Conservation (phyloP, 371 early-diverging fungal genomes). For the Mortierella sp. region DNA sequence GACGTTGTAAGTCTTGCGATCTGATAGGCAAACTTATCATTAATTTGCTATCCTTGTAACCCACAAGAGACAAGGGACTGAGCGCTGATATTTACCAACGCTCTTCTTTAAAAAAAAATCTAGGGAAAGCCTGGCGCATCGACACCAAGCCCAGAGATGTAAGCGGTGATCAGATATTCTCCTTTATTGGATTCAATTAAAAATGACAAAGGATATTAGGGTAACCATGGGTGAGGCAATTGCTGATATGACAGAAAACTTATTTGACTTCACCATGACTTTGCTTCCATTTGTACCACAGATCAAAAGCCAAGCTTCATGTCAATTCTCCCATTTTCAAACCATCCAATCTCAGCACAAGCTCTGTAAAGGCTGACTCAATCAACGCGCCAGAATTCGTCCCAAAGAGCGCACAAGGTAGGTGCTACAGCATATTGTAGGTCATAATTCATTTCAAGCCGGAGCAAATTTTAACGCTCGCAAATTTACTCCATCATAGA, state of each 20-base stretch:
- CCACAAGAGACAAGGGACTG: no score
- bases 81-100: not conserved
- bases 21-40: not conserved
- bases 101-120: not conserved
- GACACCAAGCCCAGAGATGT: constrained; percentile 69
- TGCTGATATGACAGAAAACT: not conserved
- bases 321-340: constrained; percentile 74
- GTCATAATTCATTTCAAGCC: not conserved
- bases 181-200: not conserved
- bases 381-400: constrained; percentile 76
- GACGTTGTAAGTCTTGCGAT: constrained; percentile 64
- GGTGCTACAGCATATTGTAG: not conserved
- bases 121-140: constrained; percentile 47
- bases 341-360: constrained; percentile 60
- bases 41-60: not conserved
- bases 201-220: not conserved
- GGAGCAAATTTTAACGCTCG: not conserved
- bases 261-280: not conserved
- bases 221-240: not conserved
- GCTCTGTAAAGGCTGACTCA: constrained; percentile 67
- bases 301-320: constrained; percentile 67
- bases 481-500: not conserved
- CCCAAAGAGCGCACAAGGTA: constrained; percentile 67
- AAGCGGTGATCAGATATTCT: constrained; percentile 24
- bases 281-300: constrained; percentile 4